Conservation (phyloP, 805 yeast genomes). For the Barnettozyma wickerhamii region DNA sequence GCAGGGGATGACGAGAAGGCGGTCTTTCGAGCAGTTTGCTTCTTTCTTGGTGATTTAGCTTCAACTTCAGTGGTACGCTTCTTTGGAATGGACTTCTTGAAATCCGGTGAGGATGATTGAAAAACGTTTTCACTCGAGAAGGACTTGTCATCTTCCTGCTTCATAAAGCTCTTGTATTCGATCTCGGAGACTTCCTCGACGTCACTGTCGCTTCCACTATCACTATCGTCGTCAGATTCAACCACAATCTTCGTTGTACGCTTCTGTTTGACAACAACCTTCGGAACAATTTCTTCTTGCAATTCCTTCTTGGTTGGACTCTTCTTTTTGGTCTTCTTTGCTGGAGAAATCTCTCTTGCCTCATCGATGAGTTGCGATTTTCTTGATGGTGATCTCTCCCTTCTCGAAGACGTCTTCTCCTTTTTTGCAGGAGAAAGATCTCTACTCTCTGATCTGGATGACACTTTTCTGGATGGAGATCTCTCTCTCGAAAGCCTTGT, state of each 20-base stretch:
- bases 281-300: no score
- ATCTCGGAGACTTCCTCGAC: conserved; percentile 4
- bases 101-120: conserved; percentile 27
- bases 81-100: conserved; percentile 20
- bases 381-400: conserved; percentile 4
- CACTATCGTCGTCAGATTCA: conserved; percentile 1
- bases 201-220: conserved; percentile 2
- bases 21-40: conserved; percentile 17
- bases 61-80: conserved; percentile 20
- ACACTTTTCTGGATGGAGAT: conserved; percentile 9
- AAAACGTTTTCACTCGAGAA: conserved; percentile 34
- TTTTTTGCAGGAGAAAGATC: conserved; percentile 5
- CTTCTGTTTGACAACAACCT: neutral
- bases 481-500: conserved; percentile 4
- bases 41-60: conserved; percentile 11
- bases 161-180: conserved; percentile 4
- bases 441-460: neutral
- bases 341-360: neutral
- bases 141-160: conserved; percentile 20
- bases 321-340: neutral
- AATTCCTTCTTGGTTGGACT: neutral
- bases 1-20: conserved; percentile 29
- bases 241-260: no score
- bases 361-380: neutral
- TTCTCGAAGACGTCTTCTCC: conserved; percentile 1